A percentile compares a stretch with the other conserved stretches of the same genome.
These are phyloP conservation scores for Apiospora kogelbergensis DNA, from an alignment of 2,329 filamentous ascomycete genomes.

Conservation along the genomic window DNA sequence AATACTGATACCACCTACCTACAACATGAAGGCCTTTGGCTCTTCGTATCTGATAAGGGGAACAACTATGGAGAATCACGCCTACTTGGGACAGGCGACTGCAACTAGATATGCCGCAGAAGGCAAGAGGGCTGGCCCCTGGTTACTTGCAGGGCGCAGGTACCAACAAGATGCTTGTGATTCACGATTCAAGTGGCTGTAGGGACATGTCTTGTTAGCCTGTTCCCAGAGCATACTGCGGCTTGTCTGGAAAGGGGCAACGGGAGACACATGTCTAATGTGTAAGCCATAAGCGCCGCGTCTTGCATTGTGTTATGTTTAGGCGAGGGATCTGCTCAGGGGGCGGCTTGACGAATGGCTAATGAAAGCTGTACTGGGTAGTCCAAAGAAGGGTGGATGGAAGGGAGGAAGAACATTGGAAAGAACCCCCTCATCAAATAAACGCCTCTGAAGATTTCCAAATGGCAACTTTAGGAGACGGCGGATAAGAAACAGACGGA, in stretches of 20 bases:
- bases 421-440: background rate
- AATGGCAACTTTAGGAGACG: slow-evolving; percentile 1
- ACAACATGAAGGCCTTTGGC: background rate
- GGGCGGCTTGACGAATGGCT: background rate
- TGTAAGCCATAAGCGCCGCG: background rate
- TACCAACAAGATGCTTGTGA: background rate
- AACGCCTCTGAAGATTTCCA: background rate
- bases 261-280: background rate
- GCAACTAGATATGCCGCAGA: background rate
- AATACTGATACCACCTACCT: background rate
- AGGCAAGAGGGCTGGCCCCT: background rate
- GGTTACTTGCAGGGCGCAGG: background rate
- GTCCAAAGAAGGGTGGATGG: background rate
- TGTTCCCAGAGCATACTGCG: background rate
- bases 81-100: background rate
- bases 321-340: background rate
- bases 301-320: background rate
- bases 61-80: background rate
- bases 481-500: background rate
- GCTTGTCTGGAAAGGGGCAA: background rate
- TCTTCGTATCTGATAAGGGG: background rate
- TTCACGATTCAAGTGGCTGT: background rate
- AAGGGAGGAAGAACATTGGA: background rate
- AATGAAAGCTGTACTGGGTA: background rate
- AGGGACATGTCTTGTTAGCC: too few species aligned